Base-by-base conservation (phyloP, 2,329 filamentous ascomycete genomes). In the Blastomyces emzantsi region DNA sequence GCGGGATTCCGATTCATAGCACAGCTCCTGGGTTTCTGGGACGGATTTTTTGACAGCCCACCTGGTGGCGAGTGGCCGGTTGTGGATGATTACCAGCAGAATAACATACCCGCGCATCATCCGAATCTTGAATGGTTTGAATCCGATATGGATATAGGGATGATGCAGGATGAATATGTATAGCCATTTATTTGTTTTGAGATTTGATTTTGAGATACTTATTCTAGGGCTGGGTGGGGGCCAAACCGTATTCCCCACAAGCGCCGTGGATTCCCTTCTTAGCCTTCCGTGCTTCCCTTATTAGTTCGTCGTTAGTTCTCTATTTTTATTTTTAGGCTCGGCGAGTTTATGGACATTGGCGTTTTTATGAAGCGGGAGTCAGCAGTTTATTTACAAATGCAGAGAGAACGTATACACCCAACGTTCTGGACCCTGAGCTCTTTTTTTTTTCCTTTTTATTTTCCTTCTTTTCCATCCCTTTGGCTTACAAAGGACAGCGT, bases 21-120 rank as follows among this genome's bases (percentile, higher is more conserved):
- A 28, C 75, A 77, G 56, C 60, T 77, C 1, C 66, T 78, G 19
- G 76, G 78, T 3, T 61, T 78, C 43, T 76, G 72, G 69, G 76
- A 79, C 70, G 76, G 77, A 2, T 79, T 75, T 63, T 74, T 78
- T 13, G 75, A 79, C 59, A 69, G 0, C 64, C 66, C 1, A 49
- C 36, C 55, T 30, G 57, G 30, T 45, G 41, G 28, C 33, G 41
- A 49, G 43, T 45, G n/a, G 33, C 55, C 45, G 4, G 22, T 17
- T n/a, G 39, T 13, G 45, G 39, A 47, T 25, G 39, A 47, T 25
- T 60, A 60, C 25, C 39, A 54, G 33, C 54, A 33, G 22, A 30
- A 47, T 28, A 36, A 36, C 33, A 19, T 55, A 9, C 58, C 61
- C 33, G n/a, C 41, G 3, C 55, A 47, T 30, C 39, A 56, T 41